These are phyloP conservation scores for Pleomassaria siparia DNA, from an alignment of 2,329 filamentous ascomycete species.

Conservation along the genomic window DNA sequence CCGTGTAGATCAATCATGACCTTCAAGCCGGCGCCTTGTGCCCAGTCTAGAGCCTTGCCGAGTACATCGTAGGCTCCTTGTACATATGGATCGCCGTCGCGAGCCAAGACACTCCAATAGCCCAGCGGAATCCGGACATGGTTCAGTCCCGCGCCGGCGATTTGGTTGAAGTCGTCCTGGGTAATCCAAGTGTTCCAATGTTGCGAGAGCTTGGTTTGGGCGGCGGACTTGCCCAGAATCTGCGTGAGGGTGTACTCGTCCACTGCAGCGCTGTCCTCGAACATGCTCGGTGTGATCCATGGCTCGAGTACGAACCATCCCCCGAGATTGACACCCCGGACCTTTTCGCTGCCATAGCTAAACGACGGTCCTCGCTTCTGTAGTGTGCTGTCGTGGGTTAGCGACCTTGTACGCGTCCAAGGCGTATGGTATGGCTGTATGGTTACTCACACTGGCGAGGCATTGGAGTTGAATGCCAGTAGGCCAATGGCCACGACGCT, in stretches of 20 bases:
- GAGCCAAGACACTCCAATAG: constrained; percentile 62
- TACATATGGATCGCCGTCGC: constrained; percentile 60
- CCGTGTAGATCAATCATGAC: constrained; percentile 70
- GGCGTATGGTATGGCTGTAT: too few relatives aligned
- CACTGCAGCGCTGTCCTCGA: constrained; percentile 55
- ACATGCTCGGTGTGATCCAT: constrained; percentile 65
- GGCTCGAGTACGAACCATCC: constrained; percentile 67
- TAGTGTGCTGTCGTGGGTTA: constrained; percentile 20
- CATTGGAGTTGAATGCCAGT: constrained; percentile 32
- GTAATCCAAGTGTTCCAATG: constrained; percentile 65
- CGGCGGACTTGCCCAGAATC: constrained; percentile 52
- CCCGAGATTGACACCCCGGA: constrained; percentile 66
- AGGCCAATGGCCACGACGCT: constrained; percentile 29
- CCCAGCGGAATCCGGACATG: constrained; percentile 67
- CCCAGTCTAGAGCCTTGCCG: constrained; percentile 61
- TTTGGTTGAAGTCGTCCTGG: constrained; percentile 57
- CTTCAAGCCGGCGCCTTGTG: constrained; percentile 58
- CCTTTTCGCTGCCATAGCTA: constrained; percentile 56
- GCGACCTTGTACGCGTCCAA: constrained; percentile 1
- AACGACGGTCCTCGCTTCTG: constrained; percentile 47
- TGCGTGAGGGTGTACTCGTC: constrained; percentile 61
- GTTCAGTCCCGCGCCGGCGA: constrained; percentile 60
- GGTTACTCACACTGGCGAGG: constrained; percentile 35
- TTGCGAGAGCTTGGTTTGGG: constrained; percentile 48
- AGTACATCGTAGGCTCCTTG: constrained; percentile 62